phyloP scores from a whole-genome alignment of 495 filamentous ascomycete genomes.

The Podospora fimiseda region DNA sequence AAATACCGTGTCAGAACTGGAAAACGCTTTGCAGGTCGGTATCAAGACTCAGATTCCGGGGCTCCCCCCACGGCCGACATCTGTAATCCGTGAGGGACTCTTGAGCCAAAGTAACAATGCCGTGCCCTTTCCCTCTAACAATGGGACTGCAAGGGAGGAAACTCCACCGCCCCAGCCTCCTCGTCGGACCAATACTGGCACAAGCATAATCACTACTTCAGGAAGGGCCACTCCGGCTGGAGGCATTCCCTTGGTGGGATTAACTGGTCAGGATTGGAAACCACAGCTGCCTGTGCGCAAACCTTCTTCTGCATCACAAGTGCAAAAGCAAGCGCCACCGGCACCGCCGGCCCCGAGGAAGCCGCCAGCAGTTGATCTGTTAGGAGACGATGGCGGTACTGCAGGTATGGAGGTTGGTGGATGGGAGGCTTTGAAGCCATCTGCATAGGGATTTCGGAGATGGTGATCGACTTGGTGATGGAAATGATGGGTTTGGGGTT shows the following conservation, averaged over 20 bases:
- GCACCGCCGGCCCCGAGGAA: slow-evolving; percentile 22
- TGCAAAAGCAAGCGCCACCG: slow-evolving; percentile 18
- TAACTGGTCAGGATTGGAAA: slow-evolving; percentile 9
- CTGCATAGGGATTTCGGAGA: slow-evolving; percentile 9
- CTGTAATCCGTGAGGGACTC: slow-evolving; percentile 1
- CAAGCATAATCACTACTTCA: slow-evolving; percentile 5
- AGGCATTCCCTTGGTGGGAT: slow-evolving; percentile 19
- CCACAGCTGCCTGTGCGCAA: slow-evolving; percentile 17
- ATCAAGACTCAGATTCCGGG: slow-evolving; percentile 1
- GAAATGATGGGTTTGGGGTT: not conserved
- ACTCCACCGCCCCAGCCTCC: slow-evolving; percentile 10
- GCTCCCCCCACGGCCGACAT: slow-evolving; percentile 8
- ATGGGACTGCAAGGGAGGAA: not conserved
- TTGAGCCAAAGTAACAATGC: not conserved
- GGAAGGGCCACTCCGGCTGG: slow-evolving; percentile 14
- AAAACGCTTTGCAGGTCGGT: not conserved
- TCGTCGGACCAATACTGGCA: slow-evolving; percentile 12
- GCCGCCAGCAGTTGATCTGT: slow-evolving; percentile 30
- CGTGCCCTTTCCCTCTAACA: slow-evolving; percentile 1
- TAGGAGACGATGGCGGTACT: slow-evolving; percentile 34
- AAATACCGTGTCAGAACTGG: slow-evolving; percentile 3
- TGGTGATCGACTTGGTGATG: no score
- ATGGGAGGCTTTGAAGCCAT: slow-evolving; percentile 45
- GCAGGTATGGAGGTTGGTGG: slow-evolving; percentile 32
- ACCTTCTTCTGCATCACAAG: slow-evolving; percentile 3